Evolutionary conservation across 305 asterid species (phyloP).

Genomic region (Striga hermonthica): DNA sequence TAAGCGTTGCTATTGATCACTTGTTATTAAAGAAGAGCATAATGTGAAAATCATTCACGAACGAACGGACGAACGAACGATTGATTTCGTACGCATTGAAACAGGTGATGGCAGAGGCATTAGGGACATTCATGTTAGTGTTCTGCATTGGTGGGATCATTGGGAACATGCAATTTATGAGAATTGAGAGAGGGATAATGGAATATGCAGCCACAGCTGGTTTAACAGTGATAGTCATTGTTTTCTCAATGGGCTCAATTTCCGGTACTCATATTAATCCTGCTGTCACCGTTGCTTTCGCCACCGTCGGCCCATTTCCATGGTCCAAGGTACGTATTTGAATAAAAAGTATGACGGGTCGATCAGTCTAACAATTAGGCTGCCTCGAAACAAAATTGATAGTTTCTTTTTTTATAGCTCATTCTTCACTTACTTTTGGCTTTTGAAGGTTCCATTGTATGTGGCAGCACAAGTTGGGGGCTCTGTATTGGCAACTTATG

Average conservation of each 20-base stretch:
- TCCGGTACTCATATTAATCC: conserved; percentile 94
- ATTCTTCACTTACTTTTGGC: no score
- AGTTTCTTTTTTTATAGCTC: no score
- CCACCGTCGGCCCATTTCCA: conserved; percentile 70
- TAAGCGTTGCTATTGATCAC: no score
- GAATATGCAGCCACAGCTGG: conserved; percentile 84
- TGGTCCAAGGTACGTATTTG: conserved; percentile 59
- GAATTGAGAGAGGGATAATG: conserved; percentile 48
- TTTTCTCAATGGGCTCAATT: conserved; percentile 63
- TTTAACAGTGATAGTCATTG: conserved; percentile 54
- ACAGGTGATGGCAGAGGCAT: conserved; percentile 73
- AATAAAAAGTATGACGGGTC: no score
- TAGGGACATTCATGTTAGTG: conserved; percentile 65
- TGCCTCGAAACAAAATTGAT: no score
- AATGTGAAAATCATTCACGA: no score
- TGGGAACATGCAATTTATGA: conserved; percentile 52
- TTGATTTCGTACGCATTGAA: neutral
- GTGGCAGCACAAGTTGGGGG: conserved; percentile 74
- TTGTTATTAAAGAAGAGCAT: no score
- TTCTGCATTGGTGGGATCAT: conserved; percentile 68
- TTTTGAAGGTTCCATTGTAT: conserved; percentile 62
- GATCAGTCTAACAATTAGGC: no score
- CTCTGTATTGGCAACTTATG: conserved; percentile 52
- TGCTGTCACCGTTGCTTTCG: conserved; percentile 79
- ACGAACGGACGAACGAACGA: no score